Evolutionary conservation across 148 eudicot genomes (phyloP).

Genomic region (Silene uniflora): DNA sequence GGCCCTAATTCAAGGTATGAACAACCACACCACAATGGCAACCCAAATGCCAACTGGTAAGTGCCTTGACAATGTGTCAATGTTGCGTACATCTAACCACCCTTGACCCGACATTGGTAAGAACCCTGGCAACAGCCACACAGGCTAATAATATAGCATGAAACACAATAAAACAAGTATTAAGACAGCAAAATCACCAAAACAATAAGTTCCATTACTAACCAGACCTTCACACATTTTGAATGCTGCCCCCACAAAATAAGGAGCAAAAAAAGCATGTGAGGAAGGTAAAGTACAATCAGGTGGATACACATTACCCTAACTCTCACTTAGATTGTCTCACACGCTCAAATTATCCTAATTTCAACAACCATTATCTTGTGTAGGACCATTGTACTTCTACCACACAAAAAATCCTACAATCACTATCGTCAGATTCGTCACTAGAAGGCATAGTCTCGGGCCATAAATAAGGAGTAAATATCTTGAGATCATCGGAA

Average conservation of each 20-base stretch:
- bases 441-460: no score
- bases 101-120: neutral
- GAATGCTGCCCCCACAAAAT: neutral
- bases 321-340: neutral
- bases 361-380: no score
- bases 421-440: no score
- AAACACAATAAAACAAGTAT: no score
- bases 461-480: no score
- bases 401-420: no score
- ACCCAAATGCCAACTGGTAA: neutral
- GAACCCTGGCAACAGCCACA: no score
- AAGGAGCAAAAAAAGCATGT: neutral
- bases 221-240: slow-evolving; percentile 11
- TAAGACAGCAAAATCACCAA: neutral
- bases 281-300: neutral
- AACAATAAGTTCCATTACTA: neutral
- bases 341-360: no score
- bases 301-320: neutral
- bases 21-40: neutral
- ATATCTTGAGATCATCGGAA: no score
- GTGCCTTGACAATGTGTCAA: neutral
- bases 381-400: no score
- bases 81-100: neutral
- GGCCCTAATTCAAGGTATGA: neutral
- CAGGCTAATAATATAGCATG: no score